Evolutionary conservation across 2,329 filamentous ascomycete species (phyloP), one percentile per base, ranked within the genome.

Genomic region (Pseudocercospora pini-densiflorae): DNA sequence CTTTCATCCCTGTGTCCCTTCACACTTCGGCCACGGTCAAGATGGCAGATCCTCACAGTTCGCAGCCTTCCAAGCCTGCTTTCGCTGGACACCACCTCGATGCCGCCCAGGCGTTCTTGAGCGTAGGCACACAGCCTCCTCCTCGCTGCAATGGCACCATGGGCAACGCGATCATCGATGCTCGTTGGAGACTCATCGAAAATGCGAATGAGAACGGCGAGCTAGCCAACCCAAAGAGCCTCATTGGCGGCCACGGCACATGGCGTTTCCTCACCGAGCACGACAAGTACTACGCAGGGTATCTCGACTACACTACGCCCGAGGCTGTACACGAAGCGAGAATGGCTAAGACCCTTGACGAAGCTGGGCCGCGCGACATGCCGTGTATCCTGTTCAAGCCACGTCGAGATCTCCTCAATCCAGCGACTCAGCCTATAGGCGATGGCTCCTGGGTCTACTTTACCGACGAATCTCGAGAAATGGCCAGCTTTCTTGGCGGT

Each of bases 391-490:
- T 62, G 40, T 55, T 70, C 54, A 67, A 68, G 36, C 68, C 65
- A 19, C 9, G 19, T 5, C 40, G 3, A 67, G 61, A 12, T 33
- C 36, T 27, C 49, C 24, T 54, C 29, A 53, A 62, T 12, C 29
- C 47, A 12, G 14, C 19, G n/a, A 23, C n/a, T 14, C 47, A 21
- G 24, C 27, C 60, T 23, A 27, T n/a, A 19, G 60, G 31, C n/a
- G n/a, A 43, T 43, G 70, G 70, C n/a, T 29, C 51, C 1, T 72
- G 69, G 69, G 61, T 51, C 16, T 72, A 40, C 59, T 53, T 64
- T n/a, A 66, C 60, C 23, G 29, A 61, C 2, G 24, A 59, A 24
- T 62, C 51, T 23, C 53, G 59, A 6, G 47, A 61, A 5, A 23
- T 62, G 16, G 70, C 69, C 14, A 31, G 64, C 3, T 64, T 63